These are phyloP conservation scores for Crithidia brevicula DNA, from an alignment of 208 protist genomes.

Conservation along the genomic window DNA sequence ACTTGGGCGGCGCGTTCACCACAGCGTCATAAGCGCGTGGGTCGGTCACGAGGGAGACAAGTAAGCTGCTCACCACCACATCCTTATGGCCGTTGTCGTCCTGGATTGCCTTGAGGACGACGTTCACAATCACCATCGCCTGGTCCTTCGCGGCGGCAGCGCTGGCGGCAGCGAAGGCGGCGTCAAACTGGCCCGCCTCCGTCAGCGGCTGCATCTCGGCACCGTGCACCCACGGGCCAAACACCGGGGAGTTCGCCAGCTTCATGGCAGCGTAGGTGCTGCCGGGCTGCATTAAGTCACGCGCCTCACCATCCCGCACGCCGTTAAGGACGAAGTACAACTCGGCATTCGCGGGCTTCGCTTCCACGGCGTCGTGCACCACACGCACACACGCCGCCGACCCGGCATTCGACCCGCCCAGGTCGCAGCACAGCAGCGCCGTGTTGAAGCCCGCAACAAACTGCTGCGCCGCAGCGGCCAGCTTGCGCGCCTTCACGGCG, in stretches of 20 bases:
- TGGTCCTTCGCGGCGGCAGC: constrained; percentile 30
- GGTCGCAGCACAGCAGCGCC: constrained; percentile 51
- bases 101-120: constrained; percentile 35
- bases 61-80: constrained; percentile 48
- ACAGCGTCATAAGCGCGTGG: constrained; percentile 16
- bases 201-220: constrained; percentile 32
- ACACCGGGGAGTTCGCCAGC: constrained; percentile 58
- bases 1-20: constrained; percentile 25
- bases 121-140: constrained; percentile 35
- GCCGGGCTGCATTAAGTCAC: constrained; percentile 32
- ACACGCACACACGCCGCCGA: constrained; percentile 27
- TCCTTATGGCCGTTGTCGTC: constrained; percentile 25
- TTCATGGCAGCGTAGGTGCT: constrained; percentile 21
- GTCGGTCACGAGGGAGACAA: constrained; percentile 42
- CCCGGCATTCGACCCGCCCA: constrained; percentile 36
- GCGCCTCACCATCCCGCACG: constrained; percentile 31
- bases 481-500: constrained; percentile 25
- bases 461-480: constrained; percentile 31
- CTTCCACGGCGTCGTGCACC: constrained; percentile 24
- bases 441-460: constrained; percentile 45
- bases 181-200: constrained; percentile 26
- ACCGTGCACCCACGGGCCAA: constrained; percentile 47
- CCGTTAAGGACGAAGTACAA: constrained; percentile 39
- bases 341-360: constrained; percentile 32
- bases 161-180: constrained; percentile 23